A percentile compares a stretch with the other conserved stretches of the same genome.
phyloP scores from a whole-genome alignment of 192 early-diverging fungal species.

The Backusella morwellensis region DNA sequence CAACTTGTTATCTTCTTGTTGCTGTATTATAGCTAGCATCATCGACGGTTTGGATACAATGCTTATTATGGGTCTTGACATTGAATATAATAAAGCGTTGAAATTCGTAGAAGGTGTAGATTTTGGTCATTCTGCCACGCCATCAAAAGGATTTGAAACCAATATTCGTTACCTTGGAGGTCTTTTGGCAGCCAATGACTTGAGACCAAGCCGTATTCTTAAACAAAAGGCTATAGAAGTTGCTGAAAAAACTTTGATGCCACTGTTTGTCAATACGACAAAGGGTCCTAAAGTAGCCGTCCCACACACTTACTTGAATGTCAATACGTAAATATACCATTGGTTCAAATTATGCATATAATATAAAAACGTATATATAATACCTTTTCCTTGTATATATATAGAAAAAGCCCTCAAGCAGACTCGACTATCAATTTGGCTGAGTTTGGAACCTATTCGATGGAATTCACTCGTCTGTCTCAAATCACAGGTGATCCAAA shows the following conservation, averaged over 20 bases:
- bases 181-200: conserved; percentile 77
- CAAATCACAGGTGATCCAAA: conserved; percentile 64
- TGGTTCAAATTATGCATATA: not conserved
- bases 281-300: conserved; percentile 49
- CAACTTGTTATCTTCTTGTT: not conserved
- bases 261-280: conserved; percentile 56
- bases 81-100: conserved; percentile 18
- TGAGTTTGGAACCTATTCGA: conserved; percentile 71
- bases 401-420: conserved; percentile 17
- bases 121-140: conserved; percentile 41
- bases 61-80: conserved; percentile 73
- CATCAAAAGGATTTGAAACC: conserved; percentile 77
- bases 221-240: conserved; percentile 68
- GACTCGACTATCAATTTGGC: conserved; percentile 40
- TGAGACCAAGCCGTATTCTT: conserved; percentile 61
- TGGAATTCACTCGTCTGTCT: conserved; percentile 81
- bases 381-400: not conserved
- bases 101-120: conserved; percentile 36
- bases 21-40: conserved; percentile 53
- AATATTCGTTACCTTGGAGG: conserved; percentile 79
- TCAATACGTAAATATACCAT: conserved; percentile 33
- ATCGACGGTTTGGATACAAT: conserved; percentile 88
- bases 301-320: conserved; percentile 56
- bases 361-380: not conserved
- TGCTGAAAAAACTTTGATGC: conserved; percentile 56